A percentile compares a stretch with the other conserved stretches of the same genome.
Conservation (phyloP, 2,329 filamentous ascomycete genomes). For the Aureobasidium sp. region DNA sequence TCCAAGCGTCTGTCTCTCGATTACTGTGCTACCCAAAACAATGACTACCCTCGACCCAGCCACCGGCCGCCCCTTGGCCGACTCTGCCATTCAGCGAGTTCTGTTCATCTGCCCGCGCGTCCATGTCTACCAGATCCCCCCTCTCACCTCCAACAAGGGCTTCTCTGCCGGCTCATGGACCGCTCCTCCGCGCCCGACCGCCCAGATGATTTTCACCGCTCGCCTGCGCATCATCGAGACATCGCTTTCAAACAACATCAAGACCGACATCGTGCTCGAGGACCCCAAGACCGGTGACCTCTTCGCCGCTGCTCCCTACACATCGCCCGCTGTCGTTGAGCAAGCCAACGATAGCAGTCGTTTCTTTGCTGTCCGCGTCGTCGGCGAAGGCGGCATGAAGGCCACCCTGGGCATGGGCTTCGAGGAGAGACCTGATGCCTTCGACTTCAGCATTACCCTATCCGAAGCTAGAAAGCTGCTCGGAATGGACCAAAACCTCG, state of each 20-base stretch:
- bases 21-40: slow-evolving; percentile 14
- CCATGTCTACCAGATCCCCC: slow-evolving; percentile 84
- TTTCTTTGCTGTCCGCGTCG: slow-evolving; percentile 78
- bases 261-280: slow-evolving; percentile 71
- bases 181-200: slow-evolving; percentile 52
- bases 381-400: slow-evolving; percentile 67
- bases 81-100: slow-evolving; percentile 76
- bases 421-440: slow-evolving; percentile 77
- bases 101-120: slow-evolving; percentile 69
- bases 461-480: slow-evolving; percentile 70
- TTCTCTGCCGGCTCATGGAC: slow-evolving; percentile 77
- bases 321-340: slow-evolving; percentile 58
- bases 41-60: slow-evolving; percentile 65
- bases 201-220: slow-evolving; percentile 76
- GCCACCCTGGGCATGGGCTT: slow-evolving; percentile 80
- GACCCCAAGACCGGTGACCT: slow-evolving; percentile 65
- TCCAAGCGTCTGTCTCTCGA: background rate
- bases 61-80: slow-evolving; percentile 60
- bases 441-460: slow-evolving; percentile 75
- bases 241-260: slow-evolving; percentile 38
- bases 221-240: slow-evolving; percentile 54
- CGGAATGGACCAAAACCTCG: slow-evolving; percentile 46
- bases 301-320: slow-evolving; percentile 80
- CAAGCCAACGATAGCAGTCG: slow-evolving; percentile 70
- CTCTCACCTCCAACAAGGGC: slow-evolving; percentile 68